Base-by-base conservation (phyloP, 2,329 filamentous ascomycete genomes). In the Ampelomyces quisqualis region DNA sequence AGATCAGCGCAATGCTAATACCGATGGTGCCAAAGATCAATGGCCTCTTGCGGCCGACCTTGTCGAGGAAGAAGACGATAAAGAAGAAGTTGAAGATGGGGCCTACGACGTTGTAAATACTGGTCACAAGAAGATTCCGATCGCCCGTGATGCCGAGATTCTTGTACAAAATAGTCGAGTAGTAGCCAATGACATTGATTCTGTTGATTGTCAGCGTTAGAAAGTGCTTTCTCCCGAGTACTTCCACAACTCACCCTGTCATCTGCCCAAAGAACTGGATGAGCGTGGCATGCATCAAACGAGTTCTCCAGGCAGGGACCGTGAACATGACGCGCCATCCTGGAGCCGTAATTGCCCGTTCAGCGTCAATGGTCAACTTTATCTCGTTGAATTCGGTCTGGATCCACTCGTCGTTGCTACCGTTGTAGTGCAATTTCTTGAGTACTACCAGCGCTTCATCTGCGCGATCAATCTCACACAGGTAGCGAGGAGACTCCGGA, bases 231-330 rank as follows among this genome's bases (percentile, higher is more conserved):
- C n/a, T n/a, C n/a, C n/a, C n/a, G n/a, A n/a, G n/a, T n/a, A n/a
- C n/a, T n/a, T n/a, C n/a, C n/a, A n/a, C n/a, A n/a, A 43, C 58
- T 33, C 62, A 69, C 69, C 79, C 79, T n/a, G 74, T 77, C 55
- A 85, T 77, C 49, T 85, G 82, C 33, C 81, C 81, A 53, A 86
- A 82, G 45, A 82, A 75, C 59, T 87, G 82, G 26, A 84, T 77
- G 21, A 79, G 65, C 28, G 77, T 77, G 15, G 79, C 83, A 45
- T 84, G 78, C 49, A 83, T 63, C 35, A 85, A 75, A 11, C 83
- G 73, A 33, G 74, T 82, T 56, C 83, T 76, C 74, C 81, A 83
- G 39, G 76, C 64, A 18, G 77, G 75, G 6, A 78, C 73, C 9
- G 70, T 75, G 55, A 84, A 82, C 65, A 84, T 75, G 38, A 81